Conservation (phyloP, 1,284 basidiomycete genomes). For the Cutaneotrichosporon spelunceum region DNA sequence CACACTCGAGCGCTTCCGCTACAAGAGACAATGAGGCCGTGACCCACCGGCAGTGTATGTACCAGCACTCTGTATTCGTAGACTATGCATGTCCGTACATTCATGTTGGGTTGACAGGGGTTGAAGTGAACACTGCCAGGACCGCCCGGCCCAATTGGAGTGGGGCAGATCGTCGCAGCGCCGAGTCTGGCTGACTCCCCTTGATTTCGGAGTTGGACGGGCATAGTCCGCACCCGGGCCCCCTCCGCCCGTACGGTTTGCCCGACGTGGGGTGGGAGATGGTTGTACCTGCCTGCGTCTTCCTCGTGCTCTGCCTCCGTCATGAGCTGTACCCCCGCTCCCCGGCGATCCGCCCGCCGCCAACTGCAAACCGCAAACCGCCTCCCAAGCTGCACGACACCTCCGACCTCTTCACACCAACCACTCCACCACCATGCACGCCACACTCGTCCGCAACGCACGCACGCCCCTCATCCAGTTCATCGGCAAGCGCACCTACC, state of each 20-base stretch:
- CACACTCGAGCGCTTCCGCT: constrained; percentile 24
- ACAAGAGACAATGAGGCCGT: neutral
- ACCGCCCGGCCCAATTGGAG: neutral
- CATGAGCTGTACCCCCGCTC: neutral
- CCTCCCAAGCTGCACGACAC: neutral
- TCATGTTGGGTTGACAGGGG: neutral
- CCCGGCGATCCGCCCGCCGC: neutral
- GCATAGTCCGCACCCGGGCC: neutral
- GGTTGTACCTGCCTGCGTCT: too few relatives aligned
- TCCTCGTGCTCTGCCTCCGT: constrained; percentile 1
- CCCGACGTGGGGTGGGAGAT: neutral
- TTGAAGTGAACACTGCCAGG: too few relatives aligned
- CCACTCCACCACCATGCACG: constrained; percentile 29
- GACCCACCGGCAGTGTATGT: neutral
- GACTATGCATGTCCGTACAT: neutral
- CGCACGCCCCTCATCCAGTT: constrained; percentile 71
- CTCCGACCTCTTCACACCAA: neutral
- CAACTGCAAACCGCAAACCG: neutral
- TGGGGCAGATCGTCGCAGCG: neutral
- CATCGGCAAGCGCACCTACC: constrained; percentile 65
- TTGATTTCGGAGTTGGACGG: neutral
- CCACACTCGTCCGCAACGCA: constrained; percentile 30
- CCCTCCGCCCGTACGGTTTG: neutral
- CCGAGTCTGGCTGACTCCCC: neutral
- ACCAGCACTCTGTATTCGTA: constrained; percentile 2